A percentile compares a stretch with the other conserved stretches of the same genome.
phyloP scores from a whole-genome alignment of 345 rosid genomes.

The Euphorbia pulcherrima region DNA sequence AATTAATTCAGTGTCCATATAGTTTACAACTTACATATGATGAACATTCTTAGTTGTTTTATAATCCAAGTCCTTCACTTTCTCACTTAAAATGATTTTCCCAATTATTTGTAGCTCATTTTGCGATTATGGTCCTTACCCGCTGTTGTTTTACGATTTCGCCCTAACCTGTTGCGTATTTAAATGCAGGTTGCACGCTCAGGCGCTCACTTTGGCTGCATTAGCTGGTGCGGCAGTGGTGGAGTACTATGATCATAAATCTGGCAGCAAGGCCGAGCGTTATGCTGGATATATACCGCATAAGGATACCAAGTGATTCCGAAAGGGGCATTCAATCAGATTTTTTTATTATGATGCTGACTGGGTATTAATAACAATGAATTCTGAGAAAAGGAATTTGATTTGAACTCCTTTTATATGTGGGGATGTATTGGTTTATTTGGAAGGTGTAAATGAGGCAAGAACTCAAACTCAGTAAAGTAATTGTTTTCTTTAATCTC shows the following conservation, averaged over 20 bases:
- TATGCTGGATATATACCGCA: constrained; percentile 47
- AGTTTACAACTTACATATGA: neutral
- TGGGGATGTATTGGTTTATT: neutral
- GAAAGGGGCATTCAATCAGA: neutral
- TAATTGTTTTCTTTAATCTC: neutral
- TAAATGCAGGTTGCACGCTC: constrained; percentile 75
- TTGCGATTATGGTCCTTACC: neutral
- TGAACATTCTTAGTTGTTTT: neutral
- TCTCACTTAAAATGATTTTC: neutral
- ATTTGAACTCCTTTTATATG: neutral
- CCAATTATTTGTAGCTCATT: neutral
- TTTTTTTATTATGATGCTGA: neutral
- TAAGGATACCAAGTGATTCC: constrained; percentile 3
- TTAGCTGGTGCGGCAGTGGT: constrained; percentile 86
- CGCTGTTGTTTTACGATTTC: no score
- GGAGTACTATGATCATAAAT: constrained; percentile 72
- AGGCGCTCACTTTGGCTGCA: constrained; percentile 85
- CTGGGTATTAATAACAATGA: neutral
- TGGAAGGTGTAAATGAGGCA: neutral
- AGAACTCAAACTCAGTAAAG: neutral
- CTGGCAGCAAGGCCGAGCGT: constrained; percentile 45
- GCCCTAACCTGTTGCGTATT: neutral
- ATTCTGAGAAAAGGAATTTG: neutral
- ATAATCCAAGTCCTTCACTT: neutral
- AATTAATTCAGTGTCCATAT: neutral